Conservation (phyloP, 352 stramenopile genomes). For the Phytophthora litchii region DNA sequence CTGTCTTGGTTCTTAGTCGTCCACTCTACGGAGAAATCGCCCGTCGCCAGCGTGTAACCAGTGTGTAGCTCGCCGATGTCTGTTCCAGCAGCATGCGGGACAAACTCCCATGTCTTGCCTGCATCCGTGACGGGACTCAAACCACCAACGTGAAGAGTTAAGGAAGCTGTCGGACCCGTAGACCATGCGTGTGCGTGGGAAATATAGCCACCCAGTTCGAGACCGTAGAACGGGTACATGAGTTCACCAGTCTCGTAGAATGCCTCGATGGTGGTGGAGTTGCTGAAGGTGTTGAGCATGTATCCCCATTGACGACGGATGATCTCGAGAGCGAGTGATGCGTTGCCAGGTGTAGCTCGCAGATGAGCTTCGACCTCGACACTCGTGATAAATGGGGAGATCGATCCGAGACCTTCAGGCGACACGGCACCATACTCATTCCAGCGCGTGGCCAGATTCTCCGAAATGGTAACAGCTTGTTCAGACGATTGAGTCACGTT, state of each 20-base stretch:
- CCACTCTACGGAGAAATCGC: slow-evolving; percentile 32
- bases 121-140: slow-evolving; percentile 26
- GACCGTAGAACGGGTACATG: slow-evolving; percentile 43
- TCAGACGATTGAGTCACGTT: slow-evolving; percentile 34
- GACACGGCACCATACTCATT: slow-evolving; percentile 43
- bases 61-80: slow-evolving; percentile 26
- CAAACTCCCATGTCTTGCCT: slow-evolving; percentile 37
- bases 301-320: slow-evolving; percentile 44
- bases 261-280: slow-evolving; percentile 44
- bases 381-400: slow-evolving; percentile 43
- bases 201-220: slow-evolving; percentile 35
- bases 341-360: slow-evolving; percentile 27
- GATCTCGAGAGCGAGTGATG: slow-evolving; percentile 33
- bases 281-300: slow-evolving; percentile 46
- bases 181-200: slow-evolving; percentile 46
- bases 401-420: slow-evolving; percentile 31
- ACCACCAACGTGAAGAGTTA: slow-evolving; percentile 34
- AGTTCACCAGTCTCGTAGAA: slow-evolving; percentile 42
- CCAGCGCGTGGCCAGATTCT: slow-evolving; percentile 26
- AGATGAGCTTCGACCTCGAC: slow-evolving; percentile 42
- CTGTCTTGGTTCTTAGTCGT: slow-evolving; percentile 24
- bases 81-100: slow-evolving; percentile 28
- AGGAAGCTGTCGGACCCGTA: slow-evolving; percentile 33
- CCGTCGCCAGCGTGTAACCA: slow-evolving; percentile 29
- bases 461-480: slow-evolving; percentile 24